Evolutionary conservation across 805 yeast genomes (phyloP), one percentile per base, ranked within the genome.

Genomic region (Saturnispora halmiae): DNA sequence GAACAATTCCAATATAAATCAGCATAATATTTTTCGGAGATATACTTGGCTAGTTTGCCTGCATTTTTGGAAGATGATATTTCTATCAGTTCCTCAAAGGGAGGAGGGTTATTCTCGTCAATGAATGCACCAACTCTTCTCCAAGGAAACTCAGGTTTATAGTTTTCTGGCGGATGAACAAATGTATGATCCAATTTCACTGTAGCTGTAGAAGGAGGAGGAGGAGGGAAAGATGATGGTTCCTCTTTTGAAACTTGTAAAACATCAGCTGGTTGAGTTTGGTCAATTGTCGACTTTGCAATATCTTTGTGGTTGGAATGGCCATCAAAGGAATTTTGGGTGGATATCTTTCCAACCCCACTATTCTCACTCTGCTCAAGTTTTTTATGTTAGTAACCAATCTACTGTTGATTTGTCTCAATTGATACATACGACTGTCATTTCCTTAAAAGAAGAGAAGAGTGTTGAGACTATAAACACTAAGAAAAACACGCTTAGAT

Each of bases 1-100:
- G 77, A 70, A 22, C 78, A 68, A 63, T 82, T 82, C 72, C 77
- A 76, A 59, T 78, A 82, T 67, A 79, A 70, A 58, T 83, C 94
- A 11, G 79, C 75, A 49, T 70, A 77, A 52, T 79, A 79, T 41
- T 72, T 79, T 58, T 83, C 92, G 38, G 69, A 54, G 30, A 83
- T 74, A 48, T 79, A 83, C 14, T 71, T 65, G 53, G 75, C 77
- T 31, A 81, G 59, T 3, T 61, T 55, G 24, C 63, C 60, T 22
- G 46, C 45, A 6, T 52, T 38, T 3, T 46, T 18, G n/a, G 48
- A 50, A 37, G 46, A 40, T 18, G 38, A 33, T 20, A 52, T 39
- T 4, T 43, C 35, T 15, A 46, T 50, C 29, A 52, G 33, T 33
- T 49, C 47, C 3, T 50, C 49, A 2, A 32, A 14, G 6, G 45